phyloP scores from a whole-genome alignment of 163 green algal species.

The Picocystis sp. region DNA sequence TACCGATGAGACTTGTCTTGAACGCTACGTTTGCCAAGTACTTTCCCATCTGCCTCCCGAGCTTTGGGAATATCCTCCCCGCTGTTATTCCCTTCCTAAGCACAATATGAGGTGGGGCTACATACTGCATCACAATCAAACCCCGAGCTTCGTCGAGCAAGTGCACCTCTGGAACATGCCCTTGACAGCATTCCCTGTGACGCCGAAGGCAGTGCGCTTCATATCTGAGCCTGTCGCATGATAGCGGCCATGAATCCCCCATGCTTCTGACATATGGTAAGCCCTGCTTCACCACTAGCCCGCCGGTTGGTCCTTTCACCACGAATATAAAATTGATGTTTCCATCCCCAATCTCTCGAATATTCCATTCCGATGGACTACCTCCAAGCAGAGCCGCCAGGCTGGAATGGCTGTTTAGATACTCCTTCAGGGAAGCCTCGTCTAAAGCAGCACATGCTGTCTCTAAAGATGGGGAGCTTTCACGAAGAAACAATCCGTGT shows the following conservation, averaged over 20 bases:
- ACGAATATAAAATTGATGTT: conserved; percentile 99
- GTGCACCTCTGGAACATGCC: conserved; percentile 68
- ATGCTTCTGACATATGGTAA: conserved; percentile 82
- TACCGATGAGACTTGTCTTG: conserved; percentile 56
- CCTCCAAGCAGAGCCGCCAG: conserved; percentile 14
- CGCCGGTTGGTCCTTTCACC: conserved; percentile 49
- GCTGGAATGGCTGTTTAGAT: background rate
- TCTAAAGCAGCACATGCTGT: too few relatives aligned
- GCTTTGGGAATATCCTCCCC: conserved; percentile 45
- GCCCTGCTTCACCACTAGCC: conserved; percentile 79
- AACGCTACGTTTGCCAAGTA: conserved; percentile 80
- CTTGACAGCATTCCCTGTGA: conserved; percentile 21
- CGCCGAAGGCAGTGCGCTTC: conserved; percentile 15
- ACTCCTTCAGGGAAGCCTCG: background rate
- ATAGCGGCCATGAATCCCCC: conserved; percentile 77
- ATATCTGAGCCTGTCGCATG: conserved; percentile 36
- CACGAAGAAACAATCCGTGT: background rate
- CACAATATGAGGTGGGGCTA: conserved; percentile 66
- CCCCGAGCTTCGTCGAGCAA: conserved; percentile 36
- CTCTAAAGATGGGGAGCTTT: too few relatives aligned
- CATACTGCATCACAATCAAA: conserved; percentile 46
- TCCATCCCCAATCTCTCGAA: conserved; percentile 74
- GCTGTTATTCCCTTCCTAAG: conserved; percentile 50
- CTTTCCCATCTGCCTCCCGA: conserved; percentile 45
- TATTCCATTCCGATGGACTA: conserved; percentile 15